These are phyloP conservation scores for Elongisporangium anandrum DNA, from an alignment of 352 stramenopile species.

Conservation along the genomic window DNA sequence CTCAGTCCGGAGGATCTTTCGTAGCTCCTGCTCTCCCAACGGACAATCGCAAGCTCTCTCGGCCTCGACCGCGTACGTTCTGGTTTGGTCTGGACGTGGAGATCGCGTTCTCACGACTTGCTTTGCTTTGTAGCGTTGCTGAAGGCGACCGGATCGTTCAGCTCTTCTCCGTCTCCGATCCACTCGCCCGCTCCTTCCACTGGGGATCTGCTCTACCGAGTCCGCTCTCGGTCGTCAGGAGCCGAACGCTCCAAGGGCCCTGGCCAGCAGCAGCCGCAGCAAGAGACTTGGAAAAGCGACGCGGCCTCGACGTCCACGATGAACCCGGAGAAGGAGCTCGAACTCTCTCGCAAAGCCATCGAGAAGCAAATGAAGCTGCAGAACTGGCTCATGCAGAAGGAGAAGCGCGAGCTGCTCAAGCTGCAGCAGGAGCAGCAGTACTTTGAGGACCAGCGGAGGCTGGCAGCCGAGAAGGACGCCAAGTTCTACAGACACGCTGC, in stretches of 20 bases:
- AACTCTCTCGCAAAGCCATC: conserved; percentile 73
- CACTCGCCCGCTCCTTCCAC: conserved; percentile 5
- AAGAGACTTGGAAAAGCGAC: conserved; percentile 48
- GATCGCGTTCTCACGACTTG: background rate
- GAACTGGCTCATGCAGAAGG: conserved; percentile 88
- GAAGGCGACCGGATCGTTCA: conserved; percentile 26
- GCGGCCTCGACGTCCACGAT: conserved; percentile 18
- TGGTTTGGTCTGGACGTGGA: background rate
- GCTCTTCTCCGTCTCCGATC: conserved; percentile 4
- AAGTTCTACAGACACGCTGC: conserved; percentile 78
- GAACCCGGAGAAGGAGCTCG: conserved; percentile 60
- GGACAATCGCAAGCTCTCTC: background rate
- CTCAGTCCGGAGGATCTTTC: background rate
- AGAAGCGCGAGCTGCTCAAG: conserved; percentile 76
- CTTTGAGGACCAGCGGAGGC: conserved; percentile 64
- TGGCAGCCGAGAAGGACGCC: conserved; percentile 59
- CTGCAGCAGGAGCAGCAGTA: conserved; percentile 76
- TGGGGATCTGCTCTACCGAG: conserved; percentile 56
- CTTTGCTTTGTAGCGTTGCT: background rate
- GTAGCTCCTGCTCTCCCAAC: background rate
- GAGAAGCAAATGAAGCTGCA: conserved; percentile 89
- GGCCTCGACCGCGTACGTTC: conserved; percentile 4
- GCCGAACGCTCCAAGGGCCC: conserved; percentile 8
- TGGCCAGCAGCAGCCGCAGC: conserved; percentile 1
- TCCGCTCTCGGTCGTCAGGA: conserved; percentile 45